A percentile compares a stretch with the other conserved stretches of the same genome.
These are phyloP conservation scores for Mollisiaceae sp. DNA, from an alignment of 2,329 filamentous ascomycete genomes.

Conservation along the genomic window DNA sequence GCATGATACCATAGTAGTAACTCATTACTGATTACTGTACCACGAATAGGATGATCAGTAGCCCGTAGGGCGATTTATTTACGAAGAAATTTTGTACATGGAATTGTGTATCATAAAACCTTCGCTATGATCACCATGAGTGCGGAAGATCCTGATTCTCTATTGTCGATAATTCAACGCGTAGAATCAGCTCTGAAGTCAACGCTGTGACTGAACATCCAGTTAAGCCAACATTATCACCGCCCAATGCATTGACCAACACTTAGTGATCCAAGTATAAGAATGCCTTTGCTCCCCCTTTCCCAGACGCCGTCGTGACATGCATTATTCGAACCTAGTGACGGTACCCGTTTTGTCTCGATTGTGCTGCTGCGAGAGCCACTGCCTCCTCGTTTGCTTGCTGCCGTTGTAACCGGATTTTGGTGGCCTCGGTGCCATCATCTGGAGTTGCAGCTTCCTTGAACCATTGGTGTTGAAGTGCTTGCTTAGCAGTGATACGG, in stretches of 20 bases:
- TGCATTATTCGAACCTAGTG: conserved; percentile 38
- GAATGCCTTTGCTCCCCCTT: conserved; percentile 32
- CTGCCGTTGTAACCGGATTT: conserved; percentile 54
- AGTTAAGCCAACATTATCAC: conserved; percentile 34
- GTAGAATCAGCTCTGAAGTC: conserved; percentile 23
- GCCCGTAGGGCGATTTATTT: neutral
- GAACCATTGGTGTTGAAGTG: conserved; percentile 71
- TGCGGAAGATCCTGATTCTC: conserved; percentile 20
- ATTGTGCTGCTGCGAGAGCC: conserved; percentile 23
- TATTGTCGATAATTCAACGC: conserved; percentile 19
- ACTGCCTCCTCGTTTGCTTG: conserved; percentile 29
- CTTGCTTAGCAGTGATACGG: conserved; percentile 70
- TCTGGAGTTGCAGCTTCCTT: conserved; percentile 66
- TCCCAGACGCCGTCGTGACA: conserved; percentile 40
- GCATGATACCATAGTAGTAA: no score
- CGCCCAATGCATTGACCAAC: conserved; percentile 31
- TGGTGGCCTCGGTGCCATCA: conserved; percentile 71
- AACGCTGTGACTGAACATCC: conserved; percentile 26
- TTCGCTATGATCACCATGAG: conserved; percentile 16
- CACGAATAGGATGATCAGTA: neutral
- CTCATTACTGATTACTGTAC: no score
- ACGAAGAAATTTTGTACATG: neutral
- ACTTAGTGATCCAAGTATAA: conserved; percentile 33
- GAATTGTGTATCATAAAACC: conserved; percentile 4
- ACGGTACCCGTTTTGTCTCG: conserved; percentile 38